These are phyloP conservation scores for Guadua angustifolia DNA, from an alignment of 176 grass and related monocot species.

Conservation along the genomic window DNA sequence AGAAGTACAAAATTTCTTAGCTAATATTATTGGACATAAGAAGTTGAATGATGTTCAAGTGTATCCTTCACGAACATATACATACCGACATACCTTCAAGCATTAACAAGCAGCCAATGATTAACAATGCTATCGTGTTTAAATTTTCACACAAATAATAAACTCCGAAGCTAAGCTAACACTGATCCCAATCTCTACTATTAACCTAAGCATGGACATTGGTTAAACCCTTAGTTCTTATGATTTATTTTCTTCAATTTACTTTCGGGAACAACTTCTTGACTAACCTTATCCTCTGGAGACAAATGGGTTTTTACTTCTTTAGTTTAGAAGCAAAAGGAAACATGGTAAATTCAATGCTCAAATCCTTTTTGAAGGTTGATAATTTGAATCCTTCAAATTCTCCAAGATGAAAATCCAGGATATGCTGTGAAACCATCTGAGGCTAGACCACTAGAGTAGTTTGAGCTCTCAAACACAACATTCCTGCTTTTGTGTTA, in stretches of 20 bases:
- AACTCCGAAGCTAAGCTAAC: conserved; percentile 22
- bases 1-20: neutral
- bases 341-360: neutral
- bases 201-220: conserved; percentile 7
- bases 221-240: conserved; percentile 17
- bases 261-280: neutral
- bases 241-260: neutral
- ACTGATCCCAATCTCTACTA: neutral
- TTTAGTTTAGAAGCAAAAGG: neutral
- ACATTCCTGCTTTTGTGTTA: neutral
- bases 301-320: neutral
- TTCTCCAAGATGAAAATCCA: neutral
- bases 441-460: neutral
- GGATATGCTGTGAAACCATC: neutral
- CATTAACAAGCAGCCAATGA: neutral
- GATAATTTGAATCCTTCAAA: neutral
- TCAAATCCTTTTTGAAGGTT: neutral
- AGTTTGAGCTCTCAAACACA: neutral
- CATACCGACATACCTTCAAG: neutral
- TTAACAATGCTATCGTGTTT: neutral
- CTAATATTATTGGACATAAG: neutral
- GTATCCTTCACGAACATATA: neutral
- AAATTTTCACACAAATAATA: conserved; percentile 22
- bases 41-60: neutral
- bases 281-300: neutral